phyloP scores from a whole-genome alignment of 2,329 filamentous ascomycete genomes.

The Penicillium occitanis region DNA sequence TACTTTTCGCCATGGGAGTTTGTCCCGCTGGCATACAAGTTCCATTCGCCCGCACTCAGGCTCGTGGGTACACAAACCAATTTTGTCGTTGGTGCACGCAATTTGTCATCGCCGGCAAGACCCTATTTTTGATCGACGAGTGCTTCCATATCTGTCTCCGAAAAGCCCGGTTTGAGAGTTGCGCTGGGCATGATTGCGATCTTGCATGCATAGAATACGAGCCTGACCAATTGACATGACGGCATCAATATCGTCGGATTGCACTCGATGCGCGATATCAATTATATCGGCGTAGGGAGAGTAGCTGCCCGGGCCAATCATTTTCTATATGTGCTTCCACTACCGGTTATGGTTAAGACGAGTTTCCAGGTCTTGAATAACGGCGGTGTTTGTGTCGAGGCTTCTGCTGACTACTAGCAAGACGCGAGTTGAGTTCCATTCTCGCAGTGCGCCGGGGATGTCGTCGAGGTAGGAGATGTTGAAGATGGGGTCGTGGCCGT shows the following conservation, averaged over 20 bases:
- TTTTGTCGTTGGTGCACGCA: background rate
- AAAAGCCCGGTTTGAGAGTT: conserved; percentile 1
- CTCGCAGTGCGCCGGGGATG: conserved; percentile 6
- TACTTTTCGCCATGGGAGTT: conserved; percentile 13
- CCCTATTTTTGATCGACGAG: conserved; percentile 12
- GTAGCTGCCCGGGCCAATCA: conserved; percentile 8
- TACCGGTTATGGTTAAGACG: background rate
- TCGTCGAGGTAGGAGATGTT: conserved; percentile 15
- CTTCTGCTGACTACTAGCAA: conserved; percentile 10
- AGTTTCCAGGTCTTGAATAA: background rate
- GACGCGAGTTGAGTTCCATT: conserved; percentile 13
- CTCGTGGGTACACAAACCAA: background rate
- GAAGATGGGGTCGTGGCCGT: conserved; percentile 11
- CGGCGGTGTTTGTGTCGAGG: conserved; percentile 5
- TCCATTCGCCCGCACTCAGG: conserved; percentile 10
- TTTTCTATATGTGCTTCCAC: conserved; percentile 5
- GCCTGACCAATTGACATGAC: conserved; percentile 9
- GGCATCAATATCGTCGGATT: conserved; percentile 8
- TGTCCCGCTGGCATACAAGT: conserved; percentile 13
- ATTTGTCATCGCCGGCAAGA: background rate
- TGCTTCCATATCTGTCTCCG: conserved; percentile 10
- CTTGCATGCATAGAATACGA: conserved; percentile 16
- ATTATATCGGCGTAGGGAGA: conserved; percentile 1
- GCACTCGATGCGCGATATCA: background rate
- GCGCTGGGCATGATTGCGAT: conserved; percentile 10